Evolutionary conservation across 1,284 basidiomycete species (phyloP).

Genomic region (Pholiota adiposa): DNA sequence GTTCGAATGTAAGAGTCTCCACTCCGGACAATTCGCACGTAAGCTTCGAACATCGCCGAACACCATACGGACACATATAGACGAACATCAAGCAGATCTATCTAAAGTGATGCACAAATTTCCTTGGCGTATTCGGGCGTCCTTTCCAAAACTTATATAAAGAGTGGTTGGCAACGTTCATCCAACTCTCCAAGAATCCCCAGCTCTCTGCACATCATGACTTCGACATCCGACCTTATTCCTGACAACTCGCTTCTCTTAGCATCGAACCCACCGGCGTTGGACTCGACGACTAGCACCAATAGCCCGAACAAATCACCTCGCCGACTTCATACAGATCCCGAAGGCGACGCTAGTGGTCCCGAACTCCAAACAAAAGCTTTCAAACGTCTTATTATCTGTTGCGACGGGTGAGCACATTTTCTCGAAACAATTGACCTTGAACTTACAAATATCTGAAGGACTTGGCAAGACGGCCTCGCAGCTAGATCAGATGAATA

Average conservation of each 20-base stretch:
- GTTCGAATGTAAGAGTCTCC: neutral
- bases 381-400: conserved; percentile 66
- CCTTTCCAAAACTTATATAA: neutral
- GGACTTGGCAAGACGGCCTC: conserved; percentile 57
- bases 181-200: neutral
- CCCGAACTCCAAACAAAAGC: conserved; percentile 25
- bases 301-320: conserved; percentile 32
- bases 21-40: neutral
- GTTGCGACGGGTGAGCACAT: conserved; percentile 69
- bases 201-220: neutral
- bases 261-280: neutral
- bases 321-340: conserved; percentile 29
- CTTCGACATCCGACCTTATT: neutral
- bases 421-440: neutral
- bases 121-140: neutral
- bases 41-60: neutral
- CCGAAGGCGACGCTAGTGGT: conserved; percentile 10
- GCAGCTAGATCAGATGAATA: conserved; percentile 54
- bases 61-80: neutral
- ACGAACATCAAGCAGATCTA: neutral
- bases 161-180: neutral
- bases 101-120: neutral
- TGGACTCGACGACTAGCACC: neutral
- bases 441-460: conserved; percentile 17
- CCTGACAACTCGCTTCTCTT: neutral